Conservation (phyloP, 2,329 filamentous ascomycete genomes). For the Pseudogymnoascus sp. region DNA sequence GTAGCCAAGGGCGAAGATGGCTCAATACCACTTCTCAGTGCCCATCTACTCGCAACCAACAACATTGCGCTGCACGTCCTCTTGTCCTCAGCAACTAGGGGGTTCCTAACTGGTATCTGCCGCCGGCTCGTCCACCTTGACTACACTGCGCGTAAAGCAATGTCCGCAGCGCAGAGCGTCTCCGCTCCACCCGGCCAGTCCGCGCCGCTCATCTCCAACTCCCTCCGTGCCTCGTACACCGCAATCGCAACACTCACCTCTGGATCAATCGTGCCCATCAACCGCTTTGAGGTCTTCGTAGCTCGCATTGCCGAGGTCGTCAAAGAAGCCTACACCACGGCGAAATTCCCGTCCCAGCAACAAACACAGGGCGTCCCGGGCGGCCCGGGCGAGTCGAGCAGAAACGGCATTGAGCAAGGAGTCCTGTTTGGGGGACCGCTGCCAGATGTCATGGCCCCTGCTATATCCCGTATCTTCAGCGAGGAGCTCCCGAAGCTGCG, state of each 20-base stretch:
- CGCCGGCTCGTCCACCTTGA: constrained; percentile 55
- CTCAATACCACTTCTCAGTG: constrained; percentile 40
- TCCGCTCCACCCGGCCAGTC: constrained; percentile 6
- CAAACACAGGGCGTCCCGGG: constrained; percentile 10
- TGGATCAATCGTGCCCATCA: constrained; percentile 23
- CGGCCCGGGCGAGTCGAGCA: constrained; percentile 18
- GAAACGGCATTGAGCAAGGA: constrained; percentile 27
- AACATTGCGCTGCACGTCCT: constrained; percentile 56
- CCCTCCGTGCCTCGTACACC: constrained; percentile 24
- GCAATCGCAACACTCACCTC: constrained; percentile 27
- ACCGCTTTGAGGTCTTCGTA: constrained; percentile 27
- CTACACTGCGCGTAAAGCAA: constrained; percentile 28
- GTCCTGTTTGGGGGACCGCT: constrained; percentile 28
- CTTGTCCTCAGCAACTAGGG: constrained; percentile 66
- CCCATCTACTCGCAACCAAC: constrained; percentile 46
- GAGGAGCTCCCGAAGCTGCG: constrained; percentile 22
- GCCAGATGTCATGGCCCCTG: constrained; percentile 26
- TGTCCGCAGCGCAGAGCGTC: constrained; percentile 13
- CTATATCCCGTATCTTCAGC: constrained; percentile 26
- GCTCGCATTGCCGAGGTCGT: constrained; percentile 21
- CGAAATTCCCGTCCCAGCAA: constrained; percentile 15
- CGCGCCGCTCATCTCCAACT: constrained; percentile 17
- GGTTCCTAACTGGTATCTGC: constrained; percentile 62
- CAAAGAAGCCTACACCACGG: constrained; percentile 23
- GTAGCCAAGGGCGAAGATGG: constrained; percentile 38